These are phyloP conservation scores for Fusarium marasasianum DNA, from an alignment of 2,329 filamentous ascomycete genomes.

Conservation along the genomic window DNA sequence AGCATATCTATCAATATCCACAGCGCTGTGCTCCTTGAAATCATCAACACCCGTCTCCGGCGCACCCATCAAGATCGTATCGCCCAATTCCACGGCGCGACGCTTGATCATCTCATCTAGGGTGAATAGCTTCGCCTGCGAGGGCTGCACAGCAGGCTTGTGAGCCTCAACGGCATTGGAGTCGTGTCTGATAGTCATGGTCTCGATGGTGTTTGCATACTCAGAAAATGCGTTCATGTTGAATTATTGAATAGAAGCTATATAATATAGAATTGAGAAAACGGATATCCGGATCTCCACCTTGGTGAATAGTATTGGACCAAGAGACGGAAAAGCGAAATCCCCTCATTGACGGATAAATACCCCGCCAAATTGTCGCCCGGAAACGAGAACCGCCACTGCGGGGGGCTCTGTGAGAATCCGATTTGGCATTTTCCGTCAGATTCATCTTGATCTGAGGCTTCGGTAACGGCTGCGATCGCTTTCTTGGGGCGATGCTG, in stretches of 20 bases:
- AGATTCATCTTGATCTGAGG: not conserved
- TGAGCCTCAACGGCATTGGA: slow-evolving; percentile 5
- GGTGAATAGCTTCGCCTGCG: slow-evolving; percentile 31
- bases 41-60: slow-evolving; percentile 25
- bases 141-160: slow-evolving; percentile 1
- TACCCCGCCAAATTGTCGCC: not conserved
- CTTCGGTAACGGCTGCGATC: not conserved
- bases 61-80: slow-evolving; percentile 18
- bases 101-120: slow-evolving; percentile 34
- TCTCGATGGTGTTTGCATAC: not conserved
- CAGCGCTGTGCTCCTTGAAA: slow-evolving; percentile 35
- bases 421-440: slow-evolving; percentile 12
- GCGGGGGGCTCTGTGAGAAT: not conserved
- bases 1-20: slow-evolving; percentile 30
- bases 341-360: slow-evolving; percentile 22
- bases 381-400: not conserved
- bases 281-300: slow-evolving; percentile 16
- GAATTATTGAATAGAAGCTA: not conserved
- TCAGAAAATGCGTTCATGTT: accelerated
- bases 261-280: slow-evolving; percentile 1
- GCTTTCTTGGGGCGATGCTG: not conserved
- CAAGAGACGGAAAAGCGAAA: slow-evolving; percentile 10
- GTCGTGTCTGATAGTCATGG: slow-evolving; percentile 40
- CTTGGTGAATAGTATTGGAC: too few relatives aligned
- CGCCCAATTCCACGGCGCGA: slow-evolving; percentile 20